phyloP scores from a whole-genome alignment of 805 yeast species.

The Ogataea parapolymorpha region DNA sequence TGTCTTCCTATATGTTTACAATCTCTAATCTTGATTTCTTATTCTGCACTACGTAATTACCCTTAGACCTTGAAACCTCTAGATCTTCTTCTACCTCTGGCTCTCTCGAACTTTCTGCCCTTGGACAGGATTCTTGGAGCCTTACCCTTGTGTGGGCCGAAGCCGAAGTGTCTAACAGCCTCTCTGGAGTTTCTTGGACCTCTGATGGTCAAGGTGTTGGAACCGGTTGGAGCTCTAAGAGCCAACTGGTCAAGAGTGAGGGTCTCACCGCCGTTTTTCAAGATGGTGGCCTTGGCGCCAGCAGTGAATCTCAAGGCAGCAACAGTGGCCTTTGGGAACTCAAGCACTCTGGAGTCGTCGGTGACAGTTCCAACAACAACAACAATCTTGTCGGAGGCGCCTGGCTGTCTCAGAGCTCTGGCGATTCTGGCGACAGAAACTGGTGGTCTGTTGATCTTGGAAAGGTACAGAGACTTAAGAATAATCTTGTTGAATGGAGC shows the following conservation, averaged over 20 bases:
- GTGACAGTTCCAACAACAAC: conserved; percentile 99
- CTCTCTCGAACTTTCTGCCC: conserved; percentile 99
- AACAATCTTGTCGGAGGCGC: conserved; percentile 85
- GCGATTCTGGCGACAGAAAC: conserved; percentile 92
- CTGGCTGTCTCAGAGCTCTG: conserved; percentile 76
- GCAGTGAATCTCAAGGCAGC: conserved; percentile 99
- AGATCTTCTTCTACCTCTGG: conserved; percentile 99
- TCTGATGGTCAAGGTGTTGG: conserved; percentile 95
- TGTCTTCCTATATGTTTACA: background rate
- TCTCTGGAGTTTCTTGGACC: conserved; percentile 99
- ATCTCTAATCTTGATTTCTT: conserved; percentile 2
- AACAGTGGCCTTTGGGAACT: conserved; percentile 94
- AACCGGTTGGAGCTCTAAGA: conserved; percentile 98
- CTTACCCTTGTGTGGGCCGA: conserved; percentile 99
- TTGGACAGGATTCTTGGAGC: conserved; percentile 97
- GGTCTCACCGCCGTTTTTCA: conserved; percentile 99
- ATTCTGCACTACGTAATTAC: conserved; percentile 8
- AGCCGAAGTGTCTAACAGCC: conserved; percentile 99
- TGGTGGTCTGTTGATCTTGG: conserved; percentile 99
- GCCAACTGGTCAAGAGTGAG: conserved; percentile 99
- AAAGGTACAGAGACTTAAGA: conserved; percentile 91
- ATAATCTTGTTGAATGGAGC: conserved; percentile 98
- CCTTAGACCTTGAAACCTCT: conserved; percentile 99
- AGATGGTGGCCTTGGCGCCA: conserved; percentile 95
- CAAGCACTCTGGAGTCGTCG: conserved; percentile 91